Evolutionary conservation across 306 rosid species (phyloP), one percentile per base, ranked within the genome.

Genomic region (Gastrolobium bilobum): DNA sequence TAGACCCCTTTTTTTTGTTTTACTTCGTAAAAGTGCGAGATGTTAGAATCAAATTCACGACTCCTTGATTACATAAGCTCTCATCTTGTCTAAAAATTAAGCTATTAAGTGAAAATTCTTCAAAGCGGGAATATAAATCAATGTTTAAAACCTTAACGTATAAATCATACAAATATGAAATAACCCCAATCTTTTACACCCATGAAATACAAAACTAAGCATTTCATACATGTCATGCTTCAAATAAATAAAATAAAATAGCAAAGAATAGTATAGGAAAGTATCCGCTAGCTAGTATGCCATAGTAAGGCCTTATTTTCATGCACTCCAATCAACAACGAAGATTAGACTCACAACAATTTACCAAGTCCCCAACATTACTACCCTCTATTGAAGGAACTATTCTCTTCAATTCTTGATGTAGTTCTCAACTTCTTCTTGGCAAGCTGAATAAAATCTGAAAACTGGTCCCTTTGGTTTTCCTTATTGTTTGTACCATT

Each of bases 371-470:
- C 10, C 40, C 68, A 38, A 39, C 26, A 7, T n/a, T 38, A 42
- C 14, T 39, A n/a, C 42, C 76, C 83, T 42, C 57, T 60, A 54
- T 78, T 78, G 14, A 81, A 81, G 56, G 88, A 82, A 44, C 63
- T 43, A 31, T 3, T 60, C 34, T 73, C 85, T 66, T 87, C 76
- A 26, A 71, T 34, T 70, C 44, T 73, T 3, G 94, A 77, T 15
- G 83, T 26, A 11, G 79, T 68, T 71, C 83, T 80, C 63, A 85
- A 34, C 75, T 76, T 92, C 30, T 43, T 80, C 82, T 68, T 85
- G 1, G 79, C 69, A 64, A 47, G 56, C 44, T 81, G 62, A 71
- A 90, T 88, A 42, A 82, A 92, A 46, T 69, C 86, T 9, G 90
- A 79, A 74, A 87, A 85, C 8, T 82, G 76, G 10, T 88, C 89